Percentiles rank a stretch among this genome's conserved stretches.
Conservation (phyloP, 345 rosid genomes). For the Excoecaria cochinchinensis region DNA sequence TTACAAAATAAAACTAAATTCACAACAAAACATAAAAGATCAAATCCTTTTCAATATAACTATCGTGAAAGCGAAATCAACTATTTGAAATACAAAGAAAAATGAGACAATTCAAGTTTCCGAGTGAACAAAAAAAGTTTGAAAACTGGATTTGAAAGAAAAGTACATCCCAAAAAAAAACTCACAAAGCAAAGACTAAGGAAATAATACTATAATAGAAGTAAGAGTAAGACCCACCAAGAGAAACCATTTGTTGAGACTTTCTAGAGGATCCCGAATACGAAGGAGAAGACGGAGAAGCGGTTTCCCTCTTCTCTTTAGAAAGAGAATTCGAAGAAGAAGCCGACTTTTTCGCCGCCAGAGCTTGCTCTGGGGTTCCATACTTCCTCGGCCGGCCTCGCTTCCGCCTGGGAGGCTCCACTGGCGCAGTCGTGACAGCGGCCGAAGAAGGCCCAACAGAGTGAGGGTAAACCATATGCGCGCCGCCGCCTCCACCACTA, state of each 20-base stretch:
- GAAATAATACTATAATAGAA: neutral
- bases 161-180: neutral
- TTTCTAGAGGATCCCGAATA: slow-evolving; percentile 19
- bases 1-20: neutral
- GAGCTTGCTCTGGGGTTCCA: slow-evolving; percentile 85
- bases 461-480: slow-evolving; percentile 55
- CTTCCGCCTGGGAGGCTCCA: slow-evolving; percentile 68
- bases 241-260: slow-evolving; percentile 22
- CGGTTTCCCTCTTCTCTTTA: slow-evolving; percentile 9
- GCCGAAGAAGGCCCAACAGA: slow-evolving; percentile 51
- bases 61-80: neutral
- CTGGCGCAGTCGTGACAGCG: slow-evolving; percentile 47
- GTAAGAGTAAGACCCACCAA: slow-evolving; percentile 6
- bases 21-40: neutral
- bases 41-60: neutral
- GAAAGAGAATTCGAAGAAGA: slow-evolving; percentile 14
- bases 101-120: neutral
- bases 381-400: slow-evolving; percentile 97
- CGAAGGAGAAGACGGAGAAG: slow-evolving; percentile 17
- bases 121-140: neutral
- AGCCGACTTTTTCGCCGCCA: slow-evolving; percentile 85
- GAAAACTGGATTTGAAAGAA: neutral
- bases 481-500: neutral
- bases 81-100: neutral
- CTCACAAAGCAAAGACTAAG: neutral